Evolutionary conservation across 2,329 filamentous ascomycete genomes (phyloP).

Genomic region (Endothia cerciana): DNA sequence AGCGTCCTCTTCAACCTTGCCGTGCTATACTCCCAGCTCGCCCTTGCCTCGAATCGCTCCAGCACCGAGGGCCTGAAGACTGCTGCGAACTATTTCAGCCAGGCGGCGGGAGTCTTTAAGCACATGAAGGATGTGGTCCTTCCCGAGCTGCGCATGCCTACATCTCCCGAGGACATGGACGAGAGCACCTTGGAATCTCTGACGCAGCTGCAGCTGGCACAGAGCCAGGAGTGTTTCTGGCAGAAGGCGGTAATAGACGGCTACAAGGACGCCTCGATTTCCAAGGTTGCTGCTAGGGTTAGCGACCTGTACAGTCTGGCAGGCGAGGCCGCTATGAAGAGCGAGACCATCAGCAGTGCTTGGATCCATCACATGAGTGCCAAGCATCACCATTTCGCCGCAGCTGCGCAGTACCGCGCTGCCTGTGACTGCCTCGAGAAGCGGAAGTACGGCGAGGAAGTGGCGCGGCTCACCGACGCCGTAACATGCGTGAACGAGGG

Average conservation of each 20-base stretch:
- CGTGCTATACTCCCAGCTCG: conserved; percentile 90
- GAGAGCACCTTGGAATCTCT: conserved; percentile 81
- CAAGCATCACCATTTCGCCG: conserved; percentile 96
- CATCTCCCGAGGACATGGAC: conserved; percentile 96
- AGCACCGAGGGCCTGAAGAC: conserved; percentile 83
- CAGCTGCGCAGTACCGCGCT: conserved; percentile 89
- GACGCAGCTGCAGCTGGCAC: conserved; percentile 81
- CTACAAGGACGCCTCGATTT: conserved; percentile 89
- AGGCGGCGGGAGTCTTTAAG: conserved; percentile 80
- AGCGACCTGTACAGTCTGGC: conserved; percentile 88
- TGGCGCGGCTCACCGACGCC: conserved; percentile 82
- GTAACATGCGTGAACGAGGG: conserved; percentile 83
- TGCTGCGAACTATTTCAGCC: conserved; percentile 88
- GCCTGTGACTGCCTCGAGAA: conserved; percentile 92
- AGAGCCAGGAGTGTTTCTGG: conserved; percentile 98
- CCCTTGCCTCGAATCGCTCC: conserved; percentile 75
- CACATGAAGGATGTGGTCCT: conserved; percentile 78
- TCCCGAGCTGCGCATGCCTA: conserved; percentile 78
- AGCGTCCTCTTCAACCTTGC: conserved; percentile 94
- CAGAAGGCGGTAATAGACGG: conserved; percentile 94
- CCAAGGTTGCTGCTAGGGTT: conserved; percentile 85
- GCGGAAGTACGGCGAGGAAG: conserved; percentile 91
- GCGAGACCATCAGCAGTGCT: conserved; percentile 84
- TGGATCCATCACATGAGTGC: conserved; percentile 99
- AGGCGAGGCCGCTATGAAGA: conserved; percentile 84